Evolutionary conservation across 257 asterid genomes (phyloP).

Genomic region (Petunia axillaris): DNA sequence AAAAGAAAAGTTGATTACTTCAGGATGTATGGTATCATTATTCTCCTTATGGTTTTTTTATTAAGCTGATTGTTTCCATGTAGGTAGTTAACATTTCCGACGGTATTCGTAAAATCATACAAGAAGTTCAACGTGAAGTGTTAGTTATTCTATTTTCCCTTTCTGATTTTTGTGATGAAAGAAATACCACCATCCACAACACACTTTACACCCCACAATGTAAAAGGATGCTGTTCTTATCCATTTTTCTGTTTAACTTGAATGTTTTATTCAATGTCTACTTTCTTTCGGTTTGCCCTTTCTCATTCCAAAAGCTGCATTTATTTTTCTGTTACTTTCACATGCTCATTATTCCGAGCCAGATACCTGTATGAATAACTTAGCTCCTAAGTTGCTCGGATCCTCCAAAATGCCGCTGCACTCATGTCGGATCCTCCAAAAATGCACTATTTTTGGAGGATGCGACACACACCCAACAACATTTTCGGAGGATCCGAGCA

Average conservation of each 20-base stretch:
- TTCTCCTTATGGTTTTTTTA: slow-evolving; percentile 1
- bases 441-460: too few relatives aligned
- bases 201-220: too few relatives aligned
- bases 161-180: neutral
- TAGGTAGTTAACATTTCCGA: slow-evolving; percentile 64
- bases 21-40: neutral
- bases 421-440: too few relatives aligned
- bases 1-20: neutral
- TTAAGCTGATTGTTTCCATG: slow-evolving; percentile 22
- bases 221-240: too few relatives aligned
- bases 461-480: slow-evolving; percentile 34
- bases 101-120: slow-evolving; percentile 65
- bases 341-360: slow-evolving; percentile 61
- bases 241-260: neutral
- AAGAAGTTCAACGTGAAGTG: slow-evolving; percentile 75
- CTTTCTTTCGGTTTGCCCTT: neutral
- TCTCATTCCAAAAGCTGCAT: neutral
- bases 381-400: slow-evolving; percentile 39
- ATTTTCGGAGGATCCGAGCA: neutral
- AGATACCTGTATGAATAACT: slow-evolving; percentile 57
- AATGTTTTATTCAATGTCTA: neutral
- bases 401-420: too few relatives aligned
- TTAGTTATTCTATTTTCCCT: slow-evolving; percentile 39
- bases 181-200: neutral
- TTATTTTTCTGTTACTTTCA: slow-evolving; percentile 32